phyloP scores from a whole-genome alignment of 352 stramenopile genomes.

The Thraustochytrium sp. region DNA sequence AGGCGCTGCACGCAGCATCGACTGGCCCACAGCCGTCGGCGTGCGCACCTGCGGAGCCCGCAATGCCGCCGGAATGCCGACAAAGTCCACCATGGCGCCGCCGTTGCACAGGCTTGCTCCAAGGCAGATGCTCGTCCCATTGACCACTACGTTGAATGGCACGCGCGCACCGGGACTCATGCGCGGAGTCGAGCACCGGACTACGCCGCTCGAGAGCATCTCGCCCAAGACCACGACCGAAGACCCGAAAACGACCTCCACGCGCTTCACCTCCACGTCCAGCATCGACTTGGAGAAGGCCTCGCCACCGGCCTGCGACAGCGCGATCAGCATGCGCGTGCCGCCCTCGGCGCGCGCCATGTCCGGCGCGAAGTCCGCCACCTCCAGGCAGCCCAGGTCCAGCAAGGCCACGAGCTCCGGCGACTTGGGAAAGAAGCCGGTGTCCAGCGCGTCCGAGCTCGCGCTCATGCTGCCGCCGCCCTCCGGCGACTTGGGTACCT shows the following conservation, averaged over 20 bases:
- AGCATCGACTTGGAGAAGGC: neutral
- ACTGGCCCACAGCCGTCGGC: too few relatives aligned
- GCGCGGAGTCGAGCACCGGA: neutral
- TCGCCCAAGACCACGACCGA: neutral
- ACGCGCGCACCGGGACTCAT: neutral
- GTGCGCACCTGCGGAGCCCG: too few relatives aligned
- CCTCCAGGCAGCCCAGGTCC: neutral
- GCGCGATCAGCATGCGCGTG: constrained; percentile 1
- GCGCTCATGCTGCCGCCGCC: too few relatives aligned
- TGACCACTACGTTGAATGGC: neutral
- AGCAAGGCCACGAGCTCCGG: neutral
- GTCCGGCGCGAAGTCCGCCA: constrained; percentile 14
- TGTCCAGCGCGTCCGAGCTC: too few relatives aligned
- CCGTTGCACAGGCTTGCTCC: neutral
- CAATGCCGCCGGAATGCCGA: too few relatives aligned
- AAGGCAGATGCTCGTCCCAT: neutral
- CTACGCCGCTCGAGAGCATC: neutral
- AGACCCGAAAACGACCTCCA: neutral
- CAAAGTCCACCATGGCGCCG: neutral
- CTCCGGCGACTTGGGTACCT: too few relatives aligned
- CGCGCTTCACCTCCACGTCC: neutral
- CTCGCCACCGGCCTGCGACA: neutral
- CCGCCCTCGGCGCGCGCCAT: neutral
- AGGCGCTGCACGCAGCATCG: too few relatives aligned
- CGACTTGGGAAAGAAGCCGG: neutral